These are phyloP conservation scores for Eucalyptus cloeziana DNA, from an alignment of 345 rosid genomes.

Conservation along the genomic window DNA sequence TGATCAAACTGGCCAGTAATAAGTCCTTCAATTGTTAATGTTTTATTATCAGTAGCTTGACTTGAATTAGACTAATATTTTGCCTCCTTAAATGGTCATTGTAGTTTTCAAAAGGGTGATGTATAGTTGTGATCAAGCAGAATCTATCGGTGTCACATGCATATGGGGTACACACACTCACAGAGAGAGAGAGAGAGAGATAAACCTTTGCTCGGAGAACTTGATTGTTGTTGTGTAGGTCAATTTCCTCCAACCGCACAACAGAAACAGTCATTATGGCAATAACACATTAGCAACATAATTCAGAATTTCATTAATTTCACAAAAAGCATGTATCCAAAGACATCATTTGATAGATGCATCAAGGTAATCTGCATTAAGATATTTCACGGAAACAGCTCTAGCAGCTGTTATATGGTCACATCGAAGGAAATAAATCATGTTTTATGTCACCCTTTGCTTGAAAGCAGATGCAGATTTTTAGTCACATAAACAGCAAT, in stretches of 20 bases:
- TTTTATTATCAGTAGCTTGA: neutral
- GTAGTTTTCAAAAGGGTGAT: neutral
- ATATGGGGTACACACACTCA: neutral
- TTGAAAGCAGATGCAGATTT: neutral
- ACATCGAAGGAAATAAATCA: neutral
- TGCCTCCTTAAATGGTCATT: neutral
- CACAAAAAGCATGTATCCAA: neutral
- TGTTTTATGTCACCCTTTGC: neutral
- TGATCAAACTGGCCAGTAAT: neutral
- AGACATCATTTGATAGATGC: neutral
- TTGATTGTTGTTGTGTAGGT: constrained; percentile 90
- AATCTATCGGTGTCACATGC: neutral
- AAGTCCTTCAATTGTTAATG: neutral
- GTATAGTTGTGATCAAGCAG: neutral
- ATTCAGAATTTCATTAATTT: neutral
- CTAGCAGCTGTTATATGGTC: neutral
- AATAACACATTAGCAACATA: neutral
- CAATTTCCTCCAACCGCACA: constrained; percentile 50
- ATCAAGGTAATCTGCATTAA: neutral
- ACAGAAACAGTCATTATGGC: neutral
- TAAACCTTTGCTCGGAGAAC: constrained; percentile 87
- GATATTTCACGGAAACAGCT: neutral
- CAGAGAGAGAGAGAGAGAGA: neutral
- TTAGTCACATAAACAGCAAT: neutral
- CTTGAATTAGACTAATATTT: neutral